Percentiles rank a stretch among this genome's conserved stretches.
Conservation (phyloP, 805 yeast species). For the Candida endomychidarum region DNA sequence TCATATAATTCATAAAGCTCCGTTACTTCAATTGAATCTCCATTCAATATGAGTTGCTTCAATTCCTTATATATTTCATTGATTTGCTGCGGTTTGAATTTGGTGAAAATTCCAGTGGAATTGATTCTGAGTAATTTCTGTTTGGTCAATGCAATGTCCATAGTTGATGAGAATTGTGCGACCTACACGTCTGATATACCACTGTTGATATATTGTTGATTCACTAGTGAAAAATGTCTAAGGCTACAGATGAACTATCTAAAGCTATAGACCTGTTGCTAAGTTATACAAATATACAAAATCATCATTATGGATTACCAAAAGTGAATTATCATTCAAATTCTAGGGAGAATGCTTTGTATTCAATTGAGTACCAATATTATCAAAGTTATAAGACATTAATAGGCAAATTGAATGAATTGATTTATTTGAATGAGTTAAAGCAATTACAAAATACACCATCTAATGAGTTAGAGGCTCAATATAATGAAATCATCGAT, state of each 20-base stretch:
- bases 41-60: slow-evolving; percentile 25
- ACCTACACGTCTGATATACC: too few species aligned
- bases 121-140: slow-evolving; percentile 52
- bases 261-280: slow-evolving; percentile 14
- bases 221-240: too few species aligned
- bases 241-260: slow-evolving; percentile 11
- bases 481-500: slow-evolving; percentile 16
- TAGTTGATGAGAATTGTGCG: not conserved
- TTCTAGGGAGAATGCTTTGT: slow-evolving; percentile 3
- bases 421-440: slow-evolving; percentile 30
- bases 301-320: slow-evolving; percentile 37
- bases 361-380: slow-evolving; percentile 25
- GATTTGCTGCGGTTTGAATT: slow-evolving; percentile 47
- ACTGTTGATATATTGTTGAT: too few species aligned
- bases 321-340: slow-evolving; percentile 8
- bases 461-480: slow-evolving; percentile 16
- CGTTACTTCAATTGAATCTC: slow-evolving; percentile 41
- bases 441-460: slow-evolving; percentile 19
- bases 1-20: slow-evolving; percentile 61
- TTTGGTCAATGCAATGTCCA: slow-evolving; percentile 21
- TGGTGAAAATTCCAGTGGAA: slow-evolving; percentile 50
- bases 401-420: slow-evolving; percentile 22
- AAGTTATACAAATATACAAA: slow-evolving; percentile 17
- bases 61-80: slow-evolving; percentile 41
- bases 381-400: slow-evolving; percentile 23